These are phyloP conservation scores for Aspergillus hiratsukae DNA, from an alignment of 2,329 filamentous ascomycete species.

Conservation along the genomic window DNA sequence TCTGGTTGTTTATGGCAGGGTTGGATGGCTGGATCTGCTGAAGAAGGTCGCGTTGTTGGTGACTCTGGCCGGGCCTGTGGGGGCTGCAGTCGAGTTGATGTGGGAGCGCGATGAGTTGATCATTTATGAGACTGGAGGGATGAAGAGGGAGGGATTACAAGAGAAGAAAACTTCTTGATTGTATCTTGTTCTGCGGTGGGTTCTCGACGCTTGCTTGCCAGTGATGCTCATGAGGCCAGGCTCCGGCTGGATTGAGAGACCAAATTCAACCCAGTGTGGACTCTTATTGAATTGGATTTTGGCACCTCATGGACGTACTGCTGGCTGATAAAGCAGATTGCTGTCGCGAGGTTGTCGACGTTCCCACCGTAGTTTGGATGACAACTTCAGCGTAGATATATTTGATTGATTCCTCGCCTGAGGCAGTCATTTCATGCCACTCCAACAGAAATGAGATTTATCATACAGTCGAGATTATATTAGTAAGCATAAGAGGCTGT, in stretches of 20 bases:
- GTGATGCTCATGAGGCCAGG: neutral
- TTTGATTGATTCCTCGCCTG: neutral
- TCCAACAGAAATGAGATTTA: neutral
- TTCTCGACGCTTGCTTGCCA: neutral
- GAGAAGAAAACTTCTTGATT: constrained; percentile 23
- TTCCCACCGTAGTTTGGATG: neutral
- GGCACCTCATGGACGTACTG: neutral
- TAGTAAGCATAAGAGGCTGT: neutral
- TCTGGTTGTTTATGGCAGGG: constrained; percentile 20
- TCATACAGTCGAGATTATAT: neutral
- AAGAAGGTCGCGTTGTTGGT: constrained; percentile 34
- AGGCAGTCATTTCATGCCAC: neutral
- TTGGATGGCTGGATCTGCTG: constrained; percentile 24
- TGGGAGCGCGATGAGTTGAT: constrained; percentile 49
- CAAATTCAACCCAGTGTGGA: neutral
- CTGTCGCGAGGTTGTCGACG: neutral
- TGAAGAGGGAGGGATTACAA: constrained; percentile 27
- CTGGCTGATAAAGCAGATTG: neutral
- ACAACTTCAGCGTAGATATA: neutral
- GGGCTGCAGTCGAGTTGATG: constrained; percentile 42
- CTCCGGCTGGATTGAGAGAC: neutral
- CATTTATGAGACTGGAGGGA: constrained; percentile 31
- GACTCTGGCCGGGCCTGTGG: constrained; percentile 41
- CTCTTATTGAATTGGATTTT: neutral
- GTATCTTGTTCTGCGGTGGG: neutral